Conservation (phyloP, 208 protist genomes). For the Crithidia acanthocephali region DNA sequence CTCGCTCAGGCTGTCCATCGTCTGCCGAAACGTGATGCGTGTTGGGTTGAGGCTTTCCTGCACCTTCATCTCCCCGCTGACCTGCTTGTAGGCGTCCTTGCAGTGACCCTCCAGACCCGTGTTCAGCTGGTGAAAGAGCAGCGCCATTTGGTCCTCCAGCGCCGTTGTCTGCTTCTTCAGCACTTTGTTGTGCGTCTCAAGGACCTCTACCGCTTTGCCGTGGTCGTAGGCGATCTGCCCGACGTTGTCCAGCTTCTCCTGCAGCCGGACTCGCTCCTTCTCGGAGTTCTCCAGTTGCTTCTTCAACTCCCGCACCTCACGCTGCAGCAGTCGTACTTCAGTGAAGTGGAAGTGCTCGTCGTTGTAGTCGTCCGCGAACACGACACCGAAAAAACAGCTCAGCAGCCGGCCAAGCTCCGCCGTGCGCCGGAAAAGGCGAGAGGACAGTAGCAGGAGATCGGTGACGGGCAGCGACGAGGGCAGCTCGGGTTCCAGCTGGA, state of each 20-base stretch:
- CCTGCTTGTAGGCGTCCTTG: constrained; percentile 77
- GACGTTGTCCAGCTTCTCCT: constrained; percentile 81
- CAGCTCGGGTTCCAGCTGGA: constrained; percentile 77
- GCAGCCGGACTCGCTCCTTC: constrained; percentile 63
- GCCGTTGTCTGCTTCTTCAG: constrained; percentile 83
- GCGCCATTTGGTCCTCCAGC: constrained; percentile 92
- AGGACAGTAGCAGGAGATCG: constrained; percentile 88
- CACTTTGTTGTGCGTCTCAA: constrained; percentile 86
- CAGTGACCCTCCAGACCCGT: constrained; percentile 76
- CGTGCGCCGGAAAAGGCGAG: constrained; percentile 85
- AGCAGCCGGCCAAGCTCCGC: constrained; percentile 80
- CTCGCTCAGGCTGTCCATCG: constrained; percentile 89
- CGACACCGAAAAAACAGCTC: constrained; percentile 86
- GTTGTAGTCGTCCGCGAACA: constrained; percentile 83
- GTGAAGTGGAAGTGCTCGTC: constrained; percentile 92
- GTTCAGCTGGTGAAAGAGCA: constrained; percentile 91
- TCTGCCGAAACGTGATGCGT: constrained; percentile 85
- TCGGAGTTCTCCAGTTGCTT: constrained; percentile 57
- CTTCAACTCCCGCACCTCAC: constrained; percentile 70
- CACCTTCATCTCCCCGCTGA: constrained; percentile 71
- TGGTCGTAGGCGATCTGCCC: constrained; percentile 81
- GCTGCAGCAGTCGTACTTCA: constrained; percentile 83
- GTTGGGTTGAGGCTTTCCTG: constrained; percentile 84
- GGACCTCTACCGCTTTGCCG: constrained; percentile 77
- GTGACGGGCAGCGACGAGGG: constrained; percentile 76